Evolutionary conservation across 768 basidiomycete genomes (phyloP), one percentile per base, ranked within the genome.

Genomic region (Astraeus odoratus): DNA sequence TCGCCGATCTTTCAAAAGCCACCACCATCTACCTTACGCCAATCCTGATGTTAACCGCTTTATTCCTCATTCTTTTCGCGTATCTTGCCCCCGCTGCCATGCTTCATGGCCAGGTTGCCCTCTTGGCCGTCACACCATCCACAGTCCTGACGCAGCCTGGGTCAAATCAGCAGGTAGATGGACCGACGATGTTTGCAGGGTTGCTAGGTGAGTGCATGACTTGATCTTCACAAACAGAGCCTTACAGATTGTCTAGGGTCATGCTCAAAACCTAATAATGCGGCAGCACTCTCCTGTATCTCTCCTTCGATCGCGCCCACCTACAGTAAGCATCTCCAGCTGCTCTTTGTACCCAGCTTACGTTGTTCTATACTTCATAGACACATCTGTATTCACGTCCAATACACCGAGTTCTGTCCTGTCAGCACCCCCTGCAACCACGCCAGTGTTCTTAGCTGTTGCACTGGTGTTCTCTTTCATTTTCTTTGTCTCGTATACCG

Each of bases 21-120:
- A 67, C 78, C 52, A 80, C 75, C 43, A 68, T 84, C 42, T 86
- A 81, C 57, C 71, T 89, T 42, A 73, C 84, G 2, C 83, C 84
- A 19, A 19, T 85, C 4, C 65, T 89, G 39, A 73, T 77, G 49
- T 65, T 88, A 34, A 78, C 85, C 4, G 75, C 84, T 8, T 65
- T 83, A 39, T 53, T 89, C 26, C 76, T 90, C 33, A 68, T 77
- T 3, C 57, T 86, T 2, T 77, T 90, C 50, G 74, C 80, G 4
- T 85, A 77, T 50, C 65, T 86, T n/a, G 76, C 87, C 1, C 87
- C 87, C 0, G 68, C 67, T 4, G 53, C 79, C 40, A 60, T 84
- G 55, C 68, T 88, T 9, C 75, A 78, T 25, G 70, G 71, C 51
- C 71, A 72, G 51, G 84, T 89, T 16, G 71, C 83, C 5, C 69